phyloP scores from a whole-genome alignment of 2,329 filamentous ascomycete species.

The Neopestalotiopsis sp. region DNA sequence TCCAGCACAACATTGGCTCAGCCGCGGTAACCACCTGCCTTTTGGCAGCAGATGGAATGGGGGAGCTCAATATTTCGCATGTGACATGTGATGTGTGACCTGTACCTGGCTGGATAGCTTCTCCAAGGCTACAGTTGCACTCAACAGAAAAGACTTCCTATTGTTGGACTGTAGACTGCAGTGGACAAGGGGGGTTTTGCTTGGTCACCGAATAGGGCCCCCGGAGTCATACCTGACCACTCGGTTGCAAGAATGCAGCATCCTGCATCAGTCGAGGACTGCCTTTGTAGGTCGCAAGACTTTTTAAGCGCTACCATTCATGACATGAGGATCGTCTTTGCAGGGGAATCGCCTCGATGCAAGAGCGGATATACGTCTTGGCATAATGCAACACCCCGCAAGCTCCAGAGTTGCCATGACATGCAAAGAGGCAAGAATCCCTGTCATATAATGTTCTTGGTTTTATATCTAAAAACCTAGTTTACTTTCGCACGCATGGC shows the following conservation, averaged over 20 bases:
- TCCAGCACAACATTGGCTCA: conserved; percentile 3
- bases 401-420: conserved; percentile 23
- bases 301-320: conserved; percentile 1
- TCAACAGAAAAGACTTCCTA: not conserved
- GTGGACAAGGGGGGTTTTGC: not conserved
- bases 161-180: not conserved
- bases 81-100: conserved; percentile 10
- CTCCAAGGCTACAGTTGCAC: conserved; percentile 12
- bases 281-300: not conserved
- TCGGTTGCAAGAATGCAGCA: not conserved
- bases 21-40: conserved; percentile 14
- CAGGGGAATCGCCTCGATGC: conserved; percentile 13
- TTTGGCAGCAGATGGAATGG: not conserved
- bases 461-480: not conserved
- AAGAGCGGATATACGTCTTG: conserved; percentile 2
- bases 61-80: conserved; percentile 1
- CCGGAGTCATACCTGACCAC: not conserved
- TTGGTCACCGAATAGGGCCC: not conserved
- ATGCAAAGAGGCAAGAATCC: conserved; percentile 12
- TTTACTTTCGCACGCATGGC: not conserved
- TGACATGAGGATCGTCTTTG: conserved; percentile 10
- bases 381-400: conserved; percentile 31
- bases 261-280: not conserved
- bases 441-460: not conserved
- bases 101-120: conserved; percentile 10